A percentile compares a stretch with the other conserved stretches of the same genome.
Evolutionary conservation across 768 basidiomycete species (phyloP).

Genomic region (Lactifluus hygrophoroides): DNA sequence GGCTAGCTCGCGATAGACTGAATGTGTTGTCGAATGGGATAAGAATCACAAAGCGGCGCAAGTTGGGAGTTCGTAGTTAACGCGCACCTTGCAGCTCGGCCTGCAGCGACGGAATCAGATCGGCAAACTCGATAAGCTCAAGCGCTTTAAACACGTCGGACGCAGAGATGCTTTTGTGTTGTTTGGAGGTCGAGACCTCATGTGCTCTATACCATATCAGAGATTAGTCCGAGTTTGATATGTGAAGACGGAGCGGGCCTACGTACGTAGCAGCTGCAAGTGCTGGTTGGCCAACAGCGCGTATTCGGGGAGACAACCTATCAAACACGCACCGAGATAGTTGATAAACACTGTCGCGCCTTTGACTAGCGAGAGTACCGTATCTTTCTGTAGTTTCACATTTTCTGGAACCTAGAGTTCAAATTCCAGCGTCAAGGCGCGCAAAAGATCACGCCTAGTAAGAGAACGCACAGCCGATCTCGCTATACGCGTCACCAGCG

Average conservation of each 20-base stretch:
- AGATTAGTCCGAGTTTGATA: no score
- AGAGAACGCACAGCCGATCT: conserved; percentile 60
- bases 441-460: neutral
- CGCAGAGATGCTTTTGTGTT: conserved; percentile 83
- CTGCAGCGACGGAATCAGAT: conserved; percentile 55
- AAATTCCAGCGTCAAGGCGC: neutral
- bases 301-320: neutral
- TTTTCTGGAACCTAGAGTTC: conserved; percentile 66
- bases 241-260: conserved; percentile 38
- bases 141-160: conserved; percentile 86
- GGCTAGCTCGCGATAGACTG: conserved; percentile 57
- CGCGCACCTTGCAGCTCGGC: conserved; percentile 53
- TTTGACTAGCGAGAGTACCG: conserved; percentile 74
- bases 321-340: conserved; percentile 63
- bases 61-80: neutral
- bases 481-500: conserved; percentile 74
- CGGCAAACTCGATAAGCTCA: conserved; percentile 68
- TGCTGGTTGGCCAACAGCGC: neutral
- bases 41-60: neutral
- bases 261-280: conserved; percentile 9
- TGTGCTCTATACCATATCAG: conserved; percentile 55
- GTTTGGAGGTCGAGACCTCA: conserved; percentile 75
- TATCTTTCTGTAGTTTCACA: conserved; percentile 85
- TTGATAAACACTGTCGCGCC: conserved; percentile 94
- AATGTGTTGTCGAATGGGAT: neutral